Evolutionary conservation across 1,284 basidiomycete species (phyloP).

Genomic region (Ceratorhiza oryzae-sativae): DNA sequence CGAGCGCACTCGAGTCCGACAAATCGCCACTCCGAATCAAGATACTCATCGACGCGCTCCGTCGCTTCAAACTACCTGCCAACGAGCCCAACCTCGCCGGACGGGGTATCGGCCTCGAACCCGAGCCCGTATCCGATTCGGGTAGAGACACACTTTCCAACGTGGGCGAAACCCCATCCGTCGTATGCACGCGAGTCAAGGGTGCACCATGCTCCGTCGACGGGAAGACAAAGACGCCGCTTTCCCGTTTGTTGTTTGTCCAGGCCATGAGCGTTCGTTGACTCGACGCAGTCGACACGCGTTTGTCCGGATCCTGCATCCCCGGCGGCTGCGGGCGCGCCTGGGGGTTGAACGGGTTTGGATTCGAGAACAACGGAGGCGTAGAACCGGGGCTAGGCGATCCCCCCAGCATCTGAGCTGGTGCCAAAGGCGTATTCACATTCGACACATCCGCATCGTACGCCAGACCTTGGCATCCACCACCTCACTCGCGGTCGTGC

Average conservation of each 20-base stretch:
- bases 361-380: neutral
- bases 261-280: slow-evolving; percentile 34
- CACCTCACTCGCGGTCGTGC: slow-evolving; percentile 26
- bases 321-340: slow-evolving; percentile 14
- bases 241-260: slow-evolving; percentile 13
- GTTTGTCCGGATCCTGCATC: slow-evolving; percentile 35
- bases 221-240: slow-evolving; percentile 29
- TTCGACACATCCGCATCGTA: slow-evolving; percentile 19
- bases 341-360: slow-evolving; percentile 4
- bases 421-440: neutral
- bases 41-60: slow-evolving; percentile 38
- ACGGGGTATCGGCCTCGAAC: slow-evolving; percentile 1
- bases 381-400: neutral
- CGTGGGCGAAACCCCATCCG: slow-evolving; percentile 13
- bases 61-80: slow-evolving; percentile 19
- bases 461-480: neutral
- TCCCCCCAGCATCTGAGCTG: neutral
- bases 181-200: slow-evolving; percentile 23
- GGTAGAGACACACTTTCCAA: neutral
- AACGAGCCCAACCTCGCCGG: slow-evolving; percentile 20
- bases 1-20: neutral
- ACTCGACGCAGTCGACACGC: slow-evolving; percentile 36
- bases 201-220: neutral
- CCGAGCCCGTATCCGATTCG: neutral
- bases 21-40: neutral